A percentile compares a stretch with the other conserved stretches of the same genome.
Conservation (phyloP, 768 basidiomycete genomes). For the Naganishia vaughanmartiniae region DNA sequence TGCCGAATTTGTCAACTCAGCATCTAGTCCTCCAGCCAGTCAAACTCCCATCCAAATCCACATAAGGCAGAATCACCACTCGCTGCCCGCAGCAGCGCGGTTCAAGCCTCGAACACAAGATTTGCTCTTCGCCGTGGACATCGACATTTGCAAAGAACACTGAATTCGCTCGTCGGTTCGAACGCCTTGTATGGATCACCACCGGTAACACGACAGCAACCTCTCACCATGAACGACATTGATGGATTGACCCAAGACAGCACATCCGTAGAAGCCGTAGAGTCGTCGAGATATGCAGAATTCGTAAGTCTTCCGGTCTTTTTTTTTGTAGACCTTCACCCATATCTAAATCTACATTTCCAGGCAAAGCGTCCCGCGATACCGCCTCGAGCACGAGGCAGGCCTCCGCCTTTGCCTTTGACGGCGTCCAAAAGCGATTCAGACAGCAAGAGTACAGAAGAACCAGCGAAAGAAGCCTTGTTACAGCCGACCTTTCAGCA, state of each 20-base stretch:
- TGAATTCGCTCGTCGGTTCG: not conserved
- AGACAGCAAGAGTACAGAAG: not conserved
- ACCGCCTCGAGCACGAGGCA: slow-evolving; percentile 15
- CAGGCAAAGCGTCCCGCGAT: not conserved
- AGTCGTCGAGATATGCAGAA: not conserved
- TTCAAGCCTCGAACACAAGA: too few species aligned
- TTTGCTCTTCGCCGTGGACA: too few species aligned
- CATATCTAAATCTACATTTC: not conserved
- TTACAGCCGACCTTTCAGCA: not conserved
- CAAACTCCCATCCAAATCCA: too few species aligned
- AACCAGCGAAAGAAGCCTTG: not conserved
- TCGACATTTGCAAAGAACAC: too few species aligned
- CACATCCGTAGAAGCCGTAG: not conserved
- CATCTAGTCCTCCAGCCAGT: too few species aligned
- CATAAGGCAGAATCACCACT: too few species aligned
- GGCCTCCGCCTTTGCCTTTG: not conserved
- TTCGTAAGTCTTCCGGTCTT: not conserved
- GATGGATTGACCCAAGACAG: not conserved
- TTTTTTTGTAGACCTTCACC: not conserved
- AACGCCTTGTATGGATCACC: not conserved
- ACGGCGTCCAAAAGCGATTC: not conserved
- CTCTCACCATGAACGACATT: not conserved
- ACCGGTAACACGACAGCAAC: not conserved
- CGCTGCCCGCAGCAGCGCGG: too few species aligned
- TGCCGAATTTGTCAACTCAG: too few species aligned